Base-by-base conservation (phyloP, 2,329 filamentous ascomycete species). In the Exophiala aquamarina region DNA sequence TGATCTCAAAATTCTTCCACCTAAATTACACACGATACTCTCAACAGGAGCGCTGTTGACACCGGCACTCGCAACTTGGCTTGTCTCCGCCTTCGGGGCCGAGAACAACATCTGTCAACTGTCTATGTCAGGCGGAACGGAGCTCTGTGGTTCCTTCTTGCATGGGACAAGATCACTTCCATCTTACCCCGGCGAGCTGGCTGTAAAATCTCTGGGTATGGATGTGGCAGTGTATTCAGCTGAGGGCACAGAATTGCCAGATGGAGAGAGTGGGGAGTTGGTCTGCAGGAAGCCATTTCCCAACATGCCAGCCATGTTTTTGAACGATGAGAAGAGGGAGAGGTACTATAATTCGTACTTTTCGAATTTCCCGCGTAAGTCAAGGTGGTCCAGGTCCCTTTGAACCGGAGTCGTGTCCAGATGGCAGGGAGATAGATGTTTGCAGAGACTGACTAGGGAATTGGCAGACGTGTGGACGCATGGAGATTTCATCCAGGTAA, bases 241-340 rank as follows among this genome's bases (percentile, higher is more conserved):
- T 33, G 63, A 65, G 61, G 77, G 77, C 0, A 59, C 53, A 2
- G 73, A 81, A 0, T 70, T 84, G 0, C 71, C 79, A 0, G 71
- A 78, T n/a, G 88, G 88, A 8, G 78, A 78, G 4, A 75, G 87
- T 0, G 88, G 88, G 2, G 88, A 93, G 60, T 76, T 93, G 3
- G 87, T 93, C 0, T 83, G 82, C 6, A 81, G 82, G 0, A 70
- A 70, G 0, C 73, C 85, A 0, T 93, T 93, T 59, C 88, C 89
- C 13, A 91, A 88, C 54, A 79, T 88, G 51, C 88, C 88, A 0
- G 72, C 82, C 28, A 80, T 70, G 56, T 80, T 87, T 58, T 86
- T 82, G 78, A 63, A 65, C 3, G 60, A 75, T 0, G 64, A 72
- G 0, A 73, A 73, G 0, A 76, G 76, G 0, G 69, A 76, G 2